Evolutionary conservation across 192 early-diverging fungal species (phyloP).

Genomic region (Backusella liffmaniae): DNA sequence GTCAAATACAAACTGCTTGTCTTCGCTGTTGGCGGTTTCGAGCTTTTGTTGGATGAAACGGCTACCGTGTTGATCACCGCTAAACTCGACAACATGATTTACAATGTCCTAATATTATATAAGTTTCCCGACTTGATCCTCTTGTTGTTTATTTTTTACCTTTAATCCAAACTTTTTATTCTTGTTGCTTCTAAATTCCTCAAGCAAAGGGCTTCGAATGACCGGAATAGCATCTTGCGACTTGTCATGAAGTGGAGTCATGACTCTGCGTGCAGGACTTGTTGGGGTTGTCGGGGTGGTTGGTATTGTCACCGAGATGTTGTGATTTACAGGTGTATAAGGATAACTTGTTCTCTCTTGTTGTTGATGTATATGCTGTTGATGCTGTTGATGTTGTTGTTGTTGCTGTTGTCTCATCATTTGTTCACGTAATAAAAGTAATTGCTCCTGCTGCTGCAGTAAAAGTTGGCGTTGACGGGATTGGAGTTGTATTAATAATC

Average conservation of each 20-base stretch:
- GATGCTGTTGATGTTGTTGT: background rate
- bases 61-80: constrained; percentile 97
- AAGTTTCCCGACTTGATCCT: too few species aligned
- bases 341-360: constrained; percentile 14
- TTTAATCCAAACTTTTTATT: constrained; percentile 21
- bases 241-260: constrained; percentile 13
- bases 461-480: constrained; percentile 15
- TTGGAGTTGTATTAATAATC: constrained; percentile 12
- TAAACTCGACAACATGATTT: constrained; percentile 95
- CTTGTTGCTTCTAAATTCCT: constrained; percentile 21
- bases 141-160: background rate
- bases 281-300: background rate
- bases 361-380: constrained; percentile 39
- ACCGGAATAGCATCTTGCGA: background rate
- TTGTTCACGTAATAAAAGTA: constrained; percentile 20
- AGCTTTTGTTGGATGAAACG: constrained; percentile 99
- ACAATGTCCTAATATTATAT: constrained; percentile 70
- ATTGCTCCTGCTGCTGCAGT: constrained; percentile 18
- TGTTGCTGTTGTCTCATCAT: constrained; percentile 16
- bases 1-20: constrained; percentile 97
- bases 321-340: constrained; percentile 30
- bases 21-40: constrained; percentile 89
- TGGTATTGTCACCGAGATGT: background rate
- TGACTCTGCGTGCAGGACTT: background rate
- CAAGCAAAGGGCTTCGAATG: constrained; percentile 9